These are phyloP conservation scores for Coemansia erecta DNA, from an alignment of 192 early-diverging fungal species.

Conservation along the genomic window DNA sequence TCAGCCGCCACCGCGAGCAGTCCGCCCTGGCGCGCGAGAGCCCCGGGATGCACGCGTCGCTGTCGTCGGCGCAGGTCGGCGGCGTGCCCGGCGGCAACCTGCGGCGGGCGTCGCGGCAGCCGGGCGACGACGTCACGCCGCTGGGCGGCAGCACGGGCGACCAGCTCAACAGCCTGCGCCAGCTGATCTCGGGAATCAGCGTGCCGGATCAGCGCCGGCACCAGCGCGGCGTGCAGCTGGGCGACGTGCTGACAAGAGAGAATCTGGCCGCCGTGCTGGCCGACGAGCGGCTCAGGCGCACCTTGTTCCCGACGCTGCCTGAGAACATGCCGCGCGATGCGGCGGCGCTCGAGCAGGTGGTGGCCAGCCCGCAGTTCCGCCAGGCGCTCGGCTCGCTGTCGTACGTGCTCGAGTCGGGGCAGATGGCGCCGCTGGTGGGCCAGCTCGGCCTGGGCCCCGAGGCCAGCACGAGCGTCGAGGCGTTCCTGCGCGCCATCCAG, in stretches of 20 bases:
- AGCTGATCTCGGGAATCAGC: conserved; percentile 28
- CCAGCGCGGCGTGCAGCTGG: conserved; percentile 21
- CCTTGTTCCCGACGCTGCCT: conserved; percentile 50
- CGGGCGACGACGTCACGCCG: conserved; percentile 35
- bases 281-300: conserved; percentile 22
- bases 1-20: conserved; percentile 40
- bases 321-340: conserved; percentile 17
- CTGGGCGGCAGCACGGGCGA: conserved; percentile 11
- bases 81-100: conserved; percentile 24
- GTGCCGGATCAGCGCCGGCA: conserved; percentile 13
- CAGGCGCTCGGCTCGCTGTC: conserved; percentile 47
- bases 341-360: conserved; percentile 27
- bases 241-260: conserved; percentile 39
- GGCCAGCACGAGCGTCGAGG: conserved; percentile 46
- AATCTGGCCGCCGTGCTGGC: conserved; percentile 37
- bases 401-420: conserved; percentile 46
- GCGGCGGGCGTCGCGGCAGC: conserved; percentile 17
- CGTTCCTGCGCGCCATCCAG: conserved; percentile 48
- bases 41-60: conserved; percentile 9
- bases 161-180: conserved; percentile 29
- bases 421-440: conserved; percentile 47
- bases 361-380: conserved; percentile 52
- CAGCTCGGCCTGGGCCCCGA: conserved; percentile 44
- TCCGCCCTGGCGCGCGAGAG: conserved; percentile 31
- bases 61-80: conserved; percentile 40